Base-by-base conservation (phyloP, 2,329 filamentous ascomycete species). In the Penicillium frequentans region DNA sequence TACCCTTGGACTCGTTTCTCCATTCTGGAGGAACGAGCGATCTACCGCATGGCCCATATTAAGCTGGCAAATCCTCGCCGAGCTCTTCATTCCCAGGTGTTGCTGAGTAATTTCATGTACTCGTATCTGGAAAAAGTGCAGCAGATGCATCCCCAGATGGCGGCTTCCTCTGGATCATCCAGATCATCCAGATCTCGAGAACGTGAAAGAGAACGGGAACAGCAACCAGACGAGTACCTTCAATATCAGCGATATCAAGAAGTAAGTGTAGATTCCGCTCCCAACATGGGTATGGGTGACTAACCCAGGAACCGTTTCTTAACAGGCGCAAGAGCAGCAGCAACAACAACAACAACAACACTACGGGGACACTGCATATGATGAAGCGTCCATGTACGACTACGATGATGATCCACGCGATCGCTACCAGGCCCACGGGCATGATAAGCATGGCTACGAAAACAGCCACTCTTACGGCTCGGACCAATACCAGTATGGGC, bases 71-170 rank as follows among this genome's bases (percentile, higher is more conserved):
- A 99, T 71, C 95, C 95, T 37, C 88, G 93, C 45, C 88, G 95
- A 55, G 90, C 93, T 42, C 79, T 99, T 51, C 89, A 96, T 70
- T 97, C 93, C 58, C 95, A 99, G 75, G 95, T 99, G 23, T 81
- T 99, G 57, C 84, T 99, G 64, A 97, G 93, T 77, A 99, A 99
- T 74, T 99, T 99, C 76, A 99, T 99, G 95, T 99, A 99, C 78
- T 95, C 92, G 56, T 99, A 99, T 73, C 84, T 99, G 63, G 95
- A 95, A 60, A 99, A 98, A 75, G 95, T 99, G 46, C 95, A 99
- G 77, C 92, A 96, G 69, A 97, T 97, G 91, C 95, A 99, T 74
- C 95, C 95, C 44, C 91, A 96, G 70, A 90, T 97, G 77, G 90
- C 96, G 68, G 88, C 91, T n/a, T 85, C 90, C 35, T 93, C 90